phyloP scores from a whole-genome alignment of 768 basidiomycete genomes.

The Calocybe gangraenosa region DNA sequence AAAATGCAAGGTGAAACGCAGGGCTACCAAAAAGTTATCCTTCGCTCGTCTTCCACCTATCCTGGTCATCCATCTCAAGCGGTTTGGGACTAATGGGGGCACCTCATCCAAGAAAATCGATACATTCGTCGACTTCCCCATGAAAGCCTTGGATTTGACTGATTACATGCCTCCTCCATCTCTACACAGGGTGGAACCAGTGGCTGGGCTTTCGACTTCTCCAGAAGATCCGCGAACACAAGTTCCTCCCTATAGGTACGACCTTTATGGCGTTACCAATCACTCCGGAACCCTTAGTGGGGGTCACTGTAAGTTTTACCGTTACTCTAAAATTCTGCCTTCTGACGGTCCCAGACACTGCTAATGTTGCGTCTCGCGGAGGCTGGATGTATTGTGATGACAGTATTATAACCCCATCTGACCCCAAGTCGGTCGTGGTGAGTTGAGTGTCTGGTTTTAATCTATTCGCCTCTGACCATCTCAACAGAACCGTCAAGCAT shows the following conservation, averaged over 20 bases:
- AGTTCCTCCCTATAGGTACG: constrained; percentile 87
- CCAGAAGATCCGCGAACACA: constrained; percentile 75
- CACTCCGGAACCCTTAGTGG: constrained; percentile 93
- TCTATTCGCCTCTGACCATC: neutral
- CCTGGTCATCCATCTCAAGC: constrained; percentile 86
- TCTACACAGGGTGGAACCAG: constrained; percentile 57
- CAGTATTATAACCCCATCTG: constrained; percentile 72
- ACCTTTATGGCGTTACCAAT: constrained; percentile 93
- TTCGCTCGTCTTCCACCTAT: constrained; percentile 92
- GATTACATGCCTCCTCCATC: constrained; percentile 84
- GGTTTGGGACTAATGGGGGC: constrained; percentile 85
- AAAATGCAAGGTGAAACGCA: constrained; percentile 83
- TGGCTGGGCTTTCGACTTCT: constrained; percentile 36
- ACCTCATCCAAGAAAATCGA: constrained; percentile 93
- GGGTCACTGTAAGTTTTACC: constrained; percentile 80
- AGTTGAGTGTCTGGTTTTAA: constrained; percentile 21
- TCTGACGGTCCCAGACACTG: constrained; percentile 63
- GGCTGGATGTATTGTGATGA: constrained; percentile 96
- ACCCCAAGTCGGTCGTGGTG: constrained; percentile 82
- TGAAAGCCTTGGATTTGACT: constrained; percentile 55
- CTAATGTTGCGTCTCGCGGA: constrained; percentile 80
- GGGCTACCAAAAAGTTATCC: constrained; percentile 82
- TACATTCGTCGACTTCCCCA: constrained; percentile 89
- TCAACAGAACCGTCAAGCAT: constrained; percentile 56
- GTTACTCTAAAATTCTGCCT: neutral